A percentile compares a stretch with the other conserved stretches of the same genome.
These are phyloP conservation scores for Thelonectria olida DNA, from an alignment of 2,329 filamentous ascomycete genomes.

Conservation along the genomic window DNA sequence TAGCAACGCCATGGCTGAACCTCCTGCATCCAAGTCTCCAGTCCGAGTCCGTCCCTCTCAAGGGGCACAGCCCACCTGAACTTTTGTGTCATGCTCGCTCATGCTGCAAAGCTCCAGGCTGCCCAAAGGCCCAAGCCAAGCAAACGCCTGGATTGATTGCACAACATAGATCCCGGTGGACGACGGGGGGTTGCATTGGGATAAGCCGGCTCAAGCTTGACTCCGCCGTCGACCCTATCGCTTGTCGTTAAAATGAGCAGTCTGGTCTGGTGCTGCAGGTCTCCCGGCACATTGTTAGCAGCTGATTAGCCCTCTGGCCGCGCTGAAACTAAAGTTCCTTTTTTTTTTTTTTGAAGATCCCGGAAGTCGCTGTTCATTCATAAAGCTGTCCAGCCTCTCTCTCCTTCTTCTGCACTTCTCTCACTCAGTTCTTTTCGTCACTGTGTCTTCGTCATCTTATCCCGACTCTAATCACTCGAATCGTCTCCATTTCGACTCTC, in stretches of 20 bases:
- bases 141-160: neutral
- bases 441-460: neutral
- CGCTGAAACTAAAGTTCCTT: slow-evolving; percentile 19
- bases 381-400: slow-evolving; percentile 12
- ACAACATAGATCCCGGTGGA: neutral
- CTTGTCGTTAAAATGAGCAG: slow-evolving; percentile 36
- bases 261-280: slow-evolving; percentile 17
- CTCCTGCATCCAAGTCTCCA: slow-evolving; percentile 5
- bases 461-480: neutral
- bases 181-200: slow-evolving; percentile 7
- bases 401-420: neutral
- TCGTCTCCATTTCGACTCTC: slow-evolving; percentile 1
- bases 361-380: slow-evolving; percentile 11
- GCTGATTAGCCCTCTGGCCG: too few relatives aligned
- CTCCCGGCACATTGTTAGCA: too few relatives aligned
- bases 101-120: too few relatives aligned
- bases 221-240: slow-evolving; percentile 33
- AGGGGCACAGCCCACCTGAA: slow-evolving; percentile 30
- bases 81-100: neutral
- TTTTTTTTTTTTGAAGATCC: slow-evolving; percentile 19
- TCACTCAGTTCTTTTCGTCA: neutral
- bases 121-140: neutral
- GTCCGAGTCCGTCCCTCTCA: slow-evolving; percentile 4
- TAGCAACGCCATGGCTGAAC: slow-evolving; percentile 18
- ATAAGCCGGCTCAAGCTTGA: slow-evolving; percentile 27